These are phyloP conservation scores for Pterula multifida DNA, from an alignment of 1,284 basidiomycete species.

Conservation along the genomic window DNA sequence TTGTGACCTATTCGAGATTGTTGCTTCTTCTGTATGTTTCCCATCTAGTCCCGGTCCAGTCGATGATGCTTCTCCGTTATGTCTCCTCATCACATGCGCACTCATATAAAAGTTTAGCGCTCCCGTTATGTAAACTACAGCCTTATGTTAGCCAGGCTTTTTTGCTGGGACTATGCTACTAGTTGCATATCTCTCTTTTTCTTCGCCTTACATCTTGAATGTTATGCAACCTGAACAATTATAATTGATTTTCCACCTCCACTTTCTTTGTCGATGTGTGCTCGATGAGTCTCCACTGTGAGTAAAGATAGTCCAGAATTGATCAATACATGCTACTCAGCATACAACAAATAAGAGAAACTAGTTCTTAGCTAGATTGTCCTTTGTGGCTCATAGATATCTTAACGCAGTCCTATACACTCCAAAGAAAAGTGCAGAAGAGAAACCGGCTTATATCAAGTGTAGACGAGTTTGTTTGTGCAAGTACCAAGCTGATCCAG, in stretches of 20 bases:
- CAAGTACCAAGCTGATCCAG: conserved; percentile 26
- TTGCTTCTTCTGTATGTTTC: too few species aligned
- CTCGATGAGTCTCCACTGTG: too few species aligned
- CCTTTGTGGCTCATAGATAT: too few species aligned
- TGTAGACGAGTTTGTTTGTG: conserved; percentile 21
- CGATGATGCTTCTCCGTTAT: too few species aligned
- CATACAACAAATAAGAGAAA: background rate
- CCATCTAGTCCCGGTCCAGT: too few species aligned
- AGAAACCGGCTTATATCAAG: background rate
- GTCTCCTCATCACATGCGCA: background rate
- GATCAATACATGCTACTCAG: background rate
- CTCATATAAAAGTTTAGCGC: background rate
- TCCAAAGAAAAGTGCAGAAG: too few species aligned
- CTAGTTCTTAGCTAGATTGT: too few species aligned
- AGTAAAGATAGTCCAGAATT: too few species aligned
- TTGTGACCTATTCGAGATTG: too few species aligned
- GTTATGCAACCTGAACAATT: background rate
- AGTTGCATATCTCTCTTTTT: background rate
- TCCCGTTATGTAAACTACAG: background rate
- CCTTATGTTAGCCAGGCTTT: background rate
- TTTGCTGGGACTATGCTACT: background rate
- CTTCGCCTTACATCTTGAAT: background rate
- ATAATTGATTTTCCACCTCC: background rate
- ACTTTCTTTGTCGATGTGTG: background rate
- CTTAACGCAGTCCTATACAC: too few species aligned